Evolutionary conservation across 768 basidiomycete genomes (phyloP).

Genomic region (Mycena metata): DNA sequence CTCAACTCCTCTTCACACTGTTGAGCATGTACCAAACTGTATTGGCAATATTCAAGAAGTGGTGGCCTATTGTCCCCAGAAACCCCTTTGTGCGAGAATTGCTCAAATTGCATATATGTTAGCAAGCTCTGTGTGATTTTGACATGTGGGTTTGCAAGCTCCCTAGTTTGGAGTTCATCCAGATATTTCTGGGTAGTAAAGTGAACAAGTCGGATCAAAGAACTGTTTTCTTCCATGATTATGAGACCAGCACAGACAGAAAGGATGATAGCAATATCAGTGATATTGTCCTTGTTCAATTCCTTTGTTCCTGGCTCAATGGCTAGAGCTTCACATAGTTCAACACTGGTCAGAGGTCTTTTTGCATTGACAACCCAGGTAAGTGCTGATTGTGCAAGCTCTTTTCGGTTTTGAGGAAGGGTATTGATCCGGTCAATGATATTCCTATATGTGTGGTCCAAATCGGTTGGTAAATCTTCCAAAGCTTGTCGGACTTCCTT

Average conservation of each 20-base stretch:
- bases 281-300: background rate
- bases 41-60: conserved; percentile 1
- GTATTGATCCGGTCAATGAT: conserved; percentile 1
- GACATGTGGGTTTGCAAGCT: background rate
- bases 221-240: background rate
- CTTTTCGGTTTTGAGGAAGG: background rate
- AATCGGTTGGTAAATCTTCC: background rate
- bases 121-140: conserved; percentile 4
- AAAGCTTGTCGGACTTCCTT: conserved; percentile 8
- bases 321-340: background rate
- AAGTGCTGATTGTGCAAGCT: background rate
- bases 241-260: background rate
- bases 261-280: conserved; percentile 1
- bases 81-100: background rate
- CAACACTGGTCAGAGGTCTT: background rate
- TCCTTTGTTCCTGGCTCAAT: background rate
- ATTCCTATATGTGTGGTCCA: conserved; percentile 2
- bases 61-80: background rate
- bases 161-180: background rate
- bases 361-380: conserved; percentile 12
- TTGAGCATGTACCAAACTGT: too few species aligned
- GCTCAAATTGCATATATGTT: conserved; percentile 2
- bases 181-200: conserved; percentile 12
- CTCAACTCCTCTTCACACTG: too few species aligned
- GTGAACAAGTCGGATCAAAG: conserved; percentile 12